Evolutionary conservation across 1,139 yeast species (phyloP), one percentile per base, ranked within the genome.

Genomic region (Kodamaea fungicola): DNA sequence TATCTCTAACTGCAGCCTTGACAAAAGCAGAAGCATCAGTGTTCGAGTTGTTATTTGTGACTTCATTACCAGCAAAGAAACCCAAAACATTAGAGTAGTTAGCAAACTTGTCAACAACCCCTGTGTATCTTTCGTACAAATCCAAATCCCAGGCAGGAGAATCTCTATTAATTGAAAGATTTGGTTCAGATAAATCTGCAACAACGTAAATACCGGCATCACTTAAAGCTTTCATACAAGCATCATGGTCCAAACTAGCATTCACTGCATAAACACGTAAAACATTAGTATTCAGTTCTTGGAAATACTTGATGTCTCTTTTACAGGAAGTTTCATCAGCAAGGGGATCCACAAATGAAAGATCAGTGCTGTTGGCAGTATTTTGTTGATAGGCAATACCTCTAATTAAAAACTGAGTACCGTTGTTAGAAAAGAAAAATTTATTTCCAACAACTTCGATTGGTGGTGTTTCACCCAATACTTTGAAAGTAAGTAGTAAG

Each of bases 11-110:
- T 26, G 94, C 87, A 32, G 97, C 97, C 61, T 94, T 83, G 44
- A 90, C 78, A 56, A 84, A 90, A 3, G 97, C 96, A 27, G 94
- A 78, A 19, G 75, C 68, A 40, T 59, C 70, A 30, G 76, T 67
- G 61, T 90, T 89, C 27, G 62, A 44, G 12, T 51, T 54, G 38
- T 59, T 59, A 50, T 68, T 69, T 54, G 92, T 82, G 42, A 90
- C 84, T 68, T 90, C 97, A 59, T 90, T 90, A 54, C 97, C 97
- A 32, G 95, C 80, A 57, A 90, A 83, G 69, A 88, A 88, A n/a
- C 96, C 97, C 44, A 89, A 65, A 9, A 87, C 73, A 57, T 90
- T 90, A 40, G 95, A 81, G 64, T 86, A 90, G 51, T 79, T 73
- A 53, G 82, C 79, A 66, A 90, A 85, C 40, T 83, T 83, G 55